Evolutionary conservation across 768 basidiomycete species (phyloP).

Genomic region (Lentinus tigrinus): DNA sequence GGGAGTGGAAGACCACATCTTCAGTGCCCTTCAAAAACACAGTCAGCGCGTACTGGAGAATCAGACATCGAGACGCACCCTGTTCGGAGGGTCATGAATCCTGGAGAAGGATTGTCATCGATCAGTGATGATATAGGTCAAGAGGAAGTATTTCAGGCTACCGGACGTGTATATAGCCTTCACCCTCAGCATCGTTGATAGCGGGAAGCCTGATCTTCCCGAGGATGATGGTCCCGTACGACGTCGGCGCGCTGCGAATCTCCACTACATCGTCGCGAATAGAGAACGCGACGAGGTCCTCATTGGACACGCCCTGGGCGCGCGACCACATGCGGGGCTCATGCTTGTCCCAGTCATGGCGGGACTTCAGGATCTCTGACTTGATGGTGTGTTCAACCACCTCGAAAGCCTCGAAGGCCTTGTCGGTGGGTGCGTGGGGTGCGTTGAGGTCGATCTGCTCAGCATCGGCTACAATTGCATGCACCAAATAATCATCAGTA

Average conservation of each 20-base stretch:
- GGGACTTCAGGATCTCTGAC: constrained; percentile 62
- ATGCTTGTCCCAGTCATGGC: constrained; percentile 70
- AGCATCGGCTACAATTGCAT: not conserved
- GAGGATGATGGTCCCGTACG: constrained; percentile 70
- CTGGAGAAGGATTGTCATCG: constrained; percentile 32
- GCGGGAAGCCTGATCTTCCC: constrained; percentile 76
- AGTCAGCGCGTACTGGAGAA: not conserved
- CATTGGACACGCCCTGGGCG: constrained; percentile 50
- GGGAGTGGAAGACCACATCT: constrained; percentile 70
- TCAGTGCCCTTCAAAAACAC: constrained; percentile 49
- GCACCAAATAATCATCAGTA: too few relatives aligned
- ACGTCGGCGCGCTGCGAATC: constrained; percentile 53
- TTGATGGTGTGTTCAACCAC: constrained; percentile 55
- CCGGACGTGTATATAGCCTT: constrained; percentile 73
- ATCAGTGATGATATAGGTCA: not conserved
- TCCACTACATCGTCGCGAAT: constrained; percentile 44
- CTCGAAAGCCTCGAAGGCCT: constrained; percentile 67
- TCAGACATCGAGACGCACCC: constrained; percentile 37
- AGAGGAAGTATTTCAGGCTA: constrained; percentile 28
- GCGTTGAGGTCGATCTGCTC: constrained; percentile 59
- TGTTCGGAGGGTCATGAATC: constrained; percentile 75
- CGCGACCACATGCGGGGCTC: constrained; percentile 72
- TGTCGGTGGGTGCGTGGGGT: constrained; percentile 57
- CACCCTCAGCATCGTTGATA: constrained; percentile 58
- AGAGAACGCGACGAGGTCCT: constrained; percentile 50